A percentile compares a stretch with the other conserved stretches of the same genome.
These are phyloP conservation scores for Neocucurbitaria cava DNA, from an alignment of 2,329 filamentous ascomycete genomes.

Conservation along the genomic window DNA sequence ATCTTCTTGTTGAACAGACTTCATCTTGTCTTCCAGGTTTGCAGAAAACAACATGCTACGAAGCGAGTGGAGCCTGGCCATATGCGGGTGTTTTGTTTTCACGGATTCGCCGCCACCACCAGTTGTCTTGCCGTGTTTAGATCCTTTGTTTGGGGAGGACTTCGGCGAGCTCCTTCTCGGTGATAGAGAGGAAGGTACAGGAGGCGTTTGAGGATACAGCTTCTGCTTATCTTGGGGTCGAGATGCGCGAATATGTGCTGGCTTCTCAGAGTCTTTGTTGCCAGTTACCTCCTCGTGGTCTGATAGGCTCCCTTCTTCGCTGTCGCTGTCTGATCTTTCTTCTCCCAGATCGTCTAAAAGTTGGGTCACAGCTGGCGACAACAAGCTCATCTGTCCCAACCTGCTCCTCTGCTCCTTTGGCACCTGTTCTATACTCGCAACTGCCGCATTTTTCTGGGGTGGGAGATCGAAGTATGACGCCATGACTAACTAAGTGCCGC, in stretches of 20 bases:
- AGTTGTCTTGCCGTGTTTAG: conserved; percentile 12
- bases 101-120: conserved; percentile 12
- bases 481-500: conserved; percentile 27
- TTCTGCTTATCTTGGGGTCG: conserved; percentile 12
- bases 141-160: conserved; percentile 15
- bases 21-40: conserved; percentile 39
- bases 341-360: conserved; percentile 37
- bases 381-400: conserved; percentile 26
- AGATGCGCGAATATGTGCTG: conserved; percentile 6
- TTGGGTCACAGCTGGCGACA: conserved; percentile 40
- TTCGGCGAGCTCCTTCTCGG: conserved; percentile 18
- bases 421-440: conserved; percentile 15
- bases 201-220: conserved; percentile 6
- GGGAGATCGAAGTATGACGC: conserved; percentile 46
- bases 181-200: conserved; percentile 16
- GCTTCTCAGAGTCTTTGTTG: conserved; percentile 13
- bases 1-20: conserved; percentile 25
- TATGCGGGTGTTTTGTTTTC: conserved; percentile 30
- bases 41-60: conserved; percentile 42
- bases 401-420: conserved; percentile 22
- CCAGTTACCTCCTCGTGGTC: conserved; percentile 14
- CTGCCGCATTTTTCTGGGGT: conserved; percentile 22
- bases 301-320: conserved; percentile 26
- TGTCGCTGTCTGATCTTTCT: conserved; percentile 36
- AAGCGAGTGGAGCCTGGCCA: conserved; percentile 44